Evolutionary conservation across 78 protist genomes (phyloP), one percentile per base, ranked within the genome.

Genomic region (Monosiga brevicollis): DNA sequence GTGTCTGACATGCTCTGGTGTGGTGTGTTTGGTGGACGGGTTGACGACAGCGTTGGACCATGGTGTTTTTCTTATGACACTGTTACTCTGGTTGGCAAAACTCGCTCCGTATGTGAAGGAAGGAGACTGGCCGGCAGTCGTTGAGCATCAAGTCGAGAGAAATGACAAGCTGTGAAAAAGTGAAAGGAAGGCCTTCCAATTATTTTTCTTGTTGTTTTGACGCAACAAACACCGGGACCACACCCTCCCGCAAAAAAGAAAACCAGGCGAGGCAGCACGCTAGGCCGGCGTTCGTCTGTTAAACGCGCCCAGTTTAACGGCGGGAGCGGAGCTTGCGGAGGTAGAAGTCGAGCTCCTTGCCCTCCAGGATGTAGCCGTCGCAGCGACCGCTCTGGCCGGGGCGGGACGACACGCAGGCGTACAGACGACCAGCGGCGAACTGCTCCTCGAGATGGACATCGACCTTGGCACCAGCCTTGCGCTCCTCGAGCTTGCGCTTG

Each of bases 351-450:
- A 98, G 93, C 92, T 98, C 99, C 70, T 93, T 90, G 72, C 99
- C 99, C 88, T 98, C 99, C 39, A 98, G 97, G 88, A 98, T 82
- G 96, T 94, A 94, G 75, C 99, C 99, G 87, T 97, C 99, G 86
- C 90, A 83, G 73, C 97, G 94, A 49, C 99, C 99, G 78, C 89
- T 80, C 91, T 97, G 99, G 71, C 98, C 98, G 37, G 98, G 98
- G 73, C 98, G 85, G 73, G 94, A 90, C 40, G n/a, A 20, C 40
- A 73, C 39, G 62, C 62, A 49, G 15, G 62, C 99, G 89, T 87
- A 87, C 76, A 98, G 87, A 38, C 97, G 95, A 43, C 99, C 99
- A 34, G 93, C 79, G 79, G 81, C 73, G 91, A 97, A 88, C 90
- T 97, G 99, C 71, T 86, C 91, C 54, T 72, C 91, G 42, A 97